phyloP scores from a whole-genome alignment of 1,284 basidiomycete species.

The Moniliella sp. region DNA sequence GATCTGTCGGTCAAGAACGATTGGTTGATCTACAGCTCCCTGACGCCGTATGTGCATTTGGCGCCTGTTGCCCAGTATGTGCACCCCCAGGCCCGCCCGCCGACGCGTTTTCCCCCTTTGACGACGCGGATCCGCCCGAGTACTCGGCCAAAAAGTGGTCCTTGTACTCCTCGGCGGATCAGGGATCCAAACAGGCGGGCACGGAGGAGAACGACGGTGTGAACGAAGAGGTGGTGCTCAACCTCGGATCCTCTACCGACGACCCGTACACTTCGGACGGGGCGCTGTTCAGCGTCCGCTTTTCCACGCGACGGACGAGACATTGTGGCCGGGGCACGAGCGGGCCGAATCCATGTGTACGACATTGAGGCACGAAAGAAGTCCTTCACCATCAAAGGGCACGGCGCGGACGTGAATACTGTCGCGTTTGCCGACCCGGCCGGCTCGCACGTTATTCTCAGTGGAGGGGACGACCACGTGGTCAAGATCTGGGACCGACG shows the following conservation, averaged over 20 bases:
- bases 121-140: slow-evolving; percentile 33
- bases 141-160: too few species aligned
- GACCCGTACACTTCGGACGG: background rate
- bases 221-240: slow-evolving; percentile 23
- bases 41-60: slow-evolving; percentile 52
- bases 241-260: slow-evolving; percentile 14
- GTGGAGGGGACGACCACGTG: slow-evolving; percentile 77
- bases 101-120: slow-evolving; percentile 66
- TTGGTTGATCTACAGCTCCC: slow-evolving; percentile 60
- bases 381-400: slow-evolving; percentile 61
- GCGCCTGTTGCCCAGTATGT: too few species aligned
- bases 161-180: background rate
- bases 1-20: slow-evolving; percentile 76
- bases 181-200: too few species aligned
- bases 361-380: slow-evolving; percentile 60
- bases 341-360: slow-evolving; percentile 54
- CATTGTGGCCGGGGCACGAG: slow-evolving; percentile 45
- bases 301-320: slow-evolving; percentile 89
- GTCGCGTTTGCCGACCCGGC: slow-evolving; percentile 82
- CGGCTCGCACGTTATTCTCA: slow-evolving; percentile 76
- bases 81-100: slow-evolving; percentile 36
- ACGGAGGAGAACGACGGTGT: too few species aligned
- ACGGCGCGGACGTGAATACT: slow-evolving; percentile 71
- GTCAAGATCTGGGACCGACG: slow-evolving; percentile 89
- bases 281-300: slow-evolving; percentile 69